Conservation (phyloP, 2,329 filamentous ascomycete genomes). For the Diaporthe citriasiana region DNA sequence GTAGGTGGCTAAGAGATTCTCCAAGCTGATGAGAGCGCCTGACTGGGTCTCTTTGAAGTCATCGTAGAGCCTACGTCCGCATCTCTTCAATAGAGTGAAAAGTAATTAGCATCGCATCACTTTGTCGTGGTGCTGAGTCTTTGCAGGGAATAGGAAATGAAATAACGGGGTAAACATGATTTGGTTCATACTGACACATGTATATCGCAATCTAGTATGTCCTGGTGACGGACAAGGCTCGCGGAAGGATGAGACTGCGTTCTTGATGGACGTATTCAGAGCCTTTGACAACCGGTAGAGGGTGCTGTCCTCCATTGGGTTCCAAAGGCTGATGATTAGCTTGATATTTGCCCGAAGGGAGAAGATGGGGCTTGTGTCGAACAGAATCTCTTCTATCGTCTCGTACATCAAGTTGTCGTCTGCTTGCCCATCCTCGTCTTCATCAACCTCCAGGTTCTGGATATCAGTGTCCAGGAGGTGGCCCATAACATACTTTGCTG, state of each 20-base stretch:
- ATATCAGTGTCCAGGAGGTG: background rate
- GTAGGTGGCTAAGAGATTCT: background rate
- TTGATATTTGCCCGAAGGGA: conserved; percentile 14
- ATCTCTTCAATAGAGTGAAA: background rate
- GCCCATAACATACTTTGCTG: too few relatives aligned
- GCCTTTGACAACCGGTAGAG: background rate
- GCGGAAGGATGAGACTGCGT: background rate
- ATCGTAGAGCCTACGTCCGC: conserved; percentile 24
- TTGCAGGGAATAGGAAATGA: background rate
- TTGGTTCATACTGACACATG: conserved; percentile 20
- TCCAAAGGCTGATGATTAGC: background rate
- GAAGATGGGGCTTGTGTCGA: conserved; percentile 9
- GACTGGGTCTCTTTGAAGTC: conserved; percentile 26
- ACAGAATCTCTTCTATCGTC: conserved; percentile 7
- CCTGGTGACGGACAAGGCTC: background rate
- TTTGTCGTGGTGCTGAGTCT: rapidly evolving
- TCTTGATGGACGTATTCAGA: background rate
- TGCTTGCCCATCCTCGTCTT: background rate
- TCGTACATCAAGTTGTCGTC: background rate
- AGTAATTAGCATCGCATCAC: background rate
- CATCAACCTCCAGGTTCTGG: background rate
- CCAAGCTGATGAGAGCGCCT: background rate
- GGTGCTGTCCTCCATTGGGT: background rate
- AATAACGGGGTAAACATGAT: background rate
- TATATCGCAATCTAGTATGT: background rate